Percentiles rank a stretch among this genome's conserved stretches.
These are phyloP conservation scores for Termitomyces titanicus DNA, from an alignment of 768 basidiomycete species.

Conservation along the genomic window DNA sequence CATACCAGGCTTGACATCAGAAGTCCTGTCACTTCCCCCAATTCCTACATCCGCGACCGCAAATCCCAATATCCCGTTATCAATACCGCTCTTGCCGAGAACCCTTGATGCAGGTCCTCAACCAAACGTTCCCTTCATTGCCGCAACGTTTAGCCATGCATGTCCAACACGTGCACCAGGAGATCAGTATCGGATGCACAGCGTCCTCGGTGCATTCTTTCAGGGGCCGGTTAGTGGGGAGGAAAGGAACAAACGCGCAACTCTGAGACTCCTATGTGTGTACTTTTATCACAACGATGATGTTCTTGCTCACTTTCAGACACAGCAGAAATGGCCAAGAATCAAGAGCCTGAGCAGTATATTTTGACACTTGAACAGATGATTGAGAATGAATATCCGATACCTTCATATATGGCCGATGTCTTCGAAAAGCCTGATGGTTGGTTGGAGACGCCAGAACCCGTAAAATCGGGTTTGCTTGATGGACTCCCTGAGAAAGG, in stretches of 20 bases:
- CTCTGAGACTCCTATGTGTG: slow-evolving; percentile 35
- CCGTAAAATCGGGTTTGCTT: slow-evolving; percentile 25
- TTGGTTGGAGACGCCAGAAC: slow-evolving; percentile 81
- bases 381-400: slow-evolving; percentile 91
- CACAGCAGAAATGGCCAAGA: slow-evolving; percentile 57
- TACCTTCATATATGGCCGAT: slow-evolving; percentile 82
- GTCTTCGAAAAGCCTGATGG: slow-evolving; percentile 59
- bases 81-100: slow-evolving; percentile 33
- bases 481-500: slow-evolving; percentile 21
- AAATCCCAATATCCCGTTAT: slow-evolving; percentile 44
- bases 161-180: slow-evolving; percentile 93
- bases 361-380: slow-evolving; percentile 79
- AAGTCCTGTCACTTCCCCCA: slow-evolving; percentile 68
- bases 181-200: slow-evolving; percentile 81
- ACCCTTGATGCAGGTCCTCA: slow-evolving; percentile 20
- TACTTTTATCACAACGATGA: neutral
- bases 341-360: slow-evolving; percentile 67
- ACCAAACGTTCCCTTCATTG: slow-evolving; percentile 59
- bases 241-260: slow-evolving; percentile 69
- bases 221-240: slow-evolving; percentile 73
- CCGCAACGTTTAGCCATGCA: slow-evolving; percentile 85
- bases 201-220: slow-evolving; percentile 80
- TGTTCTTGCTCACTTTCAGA: slow-evolving; percentile 4
- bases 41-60: slow-evolving; percentile 63
- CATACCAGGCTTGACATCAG: slow-evolving; percentile 82